A percentile compares a stretch with the other conserved stretches of the same genome.
Conservation (phyloP, 1,284 basidiomycete genomes). For the Irpex sp. region DNA sequence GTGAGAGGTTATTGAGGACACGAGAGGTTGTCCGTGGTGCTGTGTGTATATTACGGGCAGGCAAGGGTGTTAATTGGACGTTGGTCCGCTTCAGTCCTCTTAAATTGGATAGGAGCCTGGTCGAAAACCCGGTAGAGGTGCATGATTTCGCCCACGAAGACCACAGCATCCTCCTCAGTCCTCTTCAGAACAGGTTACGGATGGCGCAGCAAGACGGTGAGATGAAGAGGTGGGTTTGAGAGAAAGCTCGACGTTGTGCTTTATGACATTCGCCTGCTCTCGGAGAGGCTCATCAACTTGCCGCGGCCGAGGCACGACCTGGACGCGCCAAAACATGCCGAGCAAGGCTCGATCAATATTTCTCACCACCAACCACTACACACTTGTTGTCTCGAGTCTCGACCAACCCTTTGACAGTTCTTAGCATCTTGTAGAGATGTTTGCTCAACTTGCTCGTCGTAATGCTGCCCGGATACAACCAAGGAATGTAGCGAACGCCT, state of each 20-base stretch:
- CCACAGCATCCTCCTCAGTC: not conserved
- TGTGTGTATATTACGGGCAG: not conserved
- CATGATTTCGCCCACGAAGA: not conserved
- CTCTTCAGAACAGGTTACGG: not conserved
- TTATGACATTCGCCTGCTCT: not conserved
- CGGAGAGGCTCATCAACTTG: not conserved
- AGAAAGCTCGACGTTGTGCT: not conserved
- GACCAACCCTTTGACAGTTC: not conserved
- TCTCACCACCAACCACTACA: not conserved
- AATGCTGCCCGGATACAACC: constrained; percentile 19
- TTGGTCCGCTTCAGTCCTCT: not conserved
- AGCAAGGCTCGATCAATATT: constrained; percentile 2
- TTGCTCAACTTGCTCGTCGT: constrained; percentile 24
- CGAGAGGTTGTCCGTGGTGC: not conserved
- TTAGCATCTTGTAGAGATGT: constrained; percentile 19
- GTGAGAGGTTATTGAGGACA: not conserved
- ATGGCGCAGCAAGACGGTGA: not conserved
- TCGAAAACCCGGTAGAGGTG: not conserved
- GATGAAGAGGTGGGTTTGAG: not conserved
- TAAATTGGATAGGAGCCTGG: not conserved
- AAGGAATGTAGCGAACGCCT: not conserved
- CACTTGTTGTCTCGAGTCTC: constrained; percentile 7
- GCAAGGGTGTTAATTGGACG: not conserved
- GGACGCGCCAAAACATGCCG: not conserved
- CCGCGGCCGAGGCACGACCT: not conserved